Conservation (phyloP, 2,329 filamentous ascomycete genomes). For the Metarhizium guizhouense region DNA sequence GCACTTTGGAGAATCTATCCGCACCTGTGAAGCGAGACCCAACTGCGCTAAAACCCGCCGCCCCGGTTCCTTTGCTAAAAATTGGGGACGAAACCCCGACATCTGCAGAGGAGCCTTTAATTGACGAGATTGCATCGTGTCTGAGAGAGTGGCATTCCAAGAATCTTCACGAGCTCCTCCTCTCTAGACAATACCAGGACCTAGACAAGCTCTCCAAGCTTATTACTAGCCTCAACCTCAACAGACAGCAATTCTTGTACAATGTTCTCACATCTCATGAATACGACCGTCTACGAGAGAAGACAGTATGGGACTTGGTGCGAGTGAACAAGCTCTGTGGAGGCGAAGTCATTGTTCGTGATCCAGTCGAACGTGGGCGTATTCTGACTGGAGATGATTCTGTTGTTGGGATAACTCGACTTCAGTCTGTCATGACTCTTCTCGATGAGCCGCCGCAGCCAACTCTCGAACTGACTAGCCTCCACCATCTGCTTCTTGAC, state of each 20-base stretch:
- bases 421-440: constrained; percentile 95
- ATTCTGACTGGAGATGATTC: constrained; percentile 89
- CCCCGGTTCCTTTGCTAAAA: constrained; percentile 93
- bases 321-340: constrained; percentile 89
- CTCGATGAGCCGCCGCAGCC: constrained; percentile 71
- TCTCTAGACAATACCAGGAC: constrained; percentile 71
- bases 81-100: constrained; percentile 95
- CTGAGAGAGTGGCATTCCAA: constrained; percentile 97
- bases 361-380: constrained; percentile 72
- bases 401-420: constrained; percentile 77
- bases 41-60: constrained; percentile 66
- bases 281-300: constrained; percentile 69
- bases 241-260: constrained; percentile 83
- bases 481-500: constrained; percentile 78
- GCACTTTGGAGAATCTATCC: constrained; percentile 33
- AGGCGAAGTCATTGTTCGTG: constrained; percentile 89
- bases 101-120: constrained; percentile 77
- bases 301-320: constrained; percentile 92
- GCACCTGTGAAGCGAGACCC: constrained; percentile 50
- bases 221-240: constrained; percentile 73
- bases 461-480: constrained; percentile 55
- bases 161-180: constrained; percentile 83
- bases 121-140: constrained; percentile 96
- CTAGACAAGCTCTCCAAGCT: constrained; percentile 75
- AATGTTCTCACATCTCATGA: constrained; percentile 86